These are phyloP conservation scores for Wickerhamomyces strasburgensis DNA, from an alignment of 805 yeast species.

Conservation along the genomic window DNA sequence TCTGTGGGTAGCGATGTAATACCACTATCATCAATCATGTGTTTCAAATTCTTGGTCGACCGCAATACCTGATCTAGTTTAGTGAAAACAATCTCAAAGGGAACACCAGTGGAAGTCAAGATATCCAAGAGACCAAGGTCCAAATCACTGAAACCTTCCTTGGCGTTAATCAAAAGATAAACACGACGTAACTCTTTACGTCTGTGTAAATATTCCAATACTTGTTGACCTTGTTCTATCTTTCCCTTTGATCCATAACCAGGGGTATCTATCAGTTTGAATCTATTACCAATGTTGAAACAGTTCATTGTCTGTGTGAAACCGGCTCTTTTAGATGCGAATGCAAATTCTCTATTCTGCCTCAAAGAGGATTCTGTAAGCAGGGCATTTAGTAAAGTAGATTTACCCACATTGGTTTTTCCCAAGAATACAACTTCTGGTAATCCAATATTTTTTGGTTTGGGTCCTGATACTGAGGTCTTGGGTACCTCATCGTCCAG, in stretches of 20 bases:
- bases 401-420: slow-evolving; percentile 82
- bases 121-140: slow-evolving; percentile 51
- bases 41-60: slow-evolving; percentile 33
- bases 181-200: slow-evolving; percentile 52
- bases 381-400: slow-evolving; percentile 64
- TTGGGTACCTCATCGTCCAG: slow-evolving; percentile 8
- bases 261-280: slow-evolving; percentile 78
- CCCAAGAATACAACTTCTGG: slow-evolving; percentile 81
- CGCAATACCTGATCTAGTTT: slow-evolving; percentile 58
- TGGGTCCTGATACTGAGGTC: slow-evolving; percentile 3
- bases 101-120: slow-evolving; percentile 49
- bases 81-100: slow-evolving; percentile 72
- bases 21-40: slow-evolving; percentile 31
- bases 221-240: slow-evolving; percentile 62
- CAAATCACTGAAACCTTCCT: slow-evolving; percentile 51
- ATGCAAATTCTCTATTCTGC: slow-evolving; percentile 39
- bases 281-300: slow-evolving; percentile 56
- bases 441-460: slow-evolving; percentile 27
- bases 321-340: slow-evolving; percentile 51
- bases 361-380: slow-evolving; percentile 35
- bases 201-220: slow-evolving; percentile 53
- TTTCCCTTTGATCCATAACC: slow-evolving; percentile 81
- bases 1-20: slow-evolving; percentile 37
- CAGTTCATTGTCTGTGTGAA: slow-evolving; percentile 61
- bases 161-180: slow-evolving; percentile 57